Conservation (phyloP, 176 grass and related monocot species). For the Rhynchospora tenuis region DNA sequence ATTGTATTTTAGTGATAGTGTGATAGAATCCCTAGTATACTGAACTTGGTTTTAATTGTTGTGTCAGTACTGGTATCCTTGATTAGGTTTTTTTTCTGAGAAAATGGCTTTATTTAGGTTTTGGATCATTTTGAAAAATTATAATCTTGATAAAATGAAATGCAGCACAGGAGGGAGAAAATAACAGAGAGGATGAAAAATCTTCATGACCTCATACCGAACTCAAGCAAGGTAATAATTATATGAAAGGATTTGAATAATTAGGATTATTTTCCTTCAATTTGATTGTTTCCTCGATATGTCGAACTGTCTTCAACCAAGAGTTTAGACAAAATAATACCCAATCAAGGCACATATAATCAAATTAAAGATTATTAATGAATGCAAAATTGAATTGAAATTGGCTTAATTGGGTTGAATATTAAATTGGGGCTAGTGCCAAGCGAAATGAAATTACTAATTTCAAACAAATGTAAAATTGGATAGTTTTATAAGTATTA, state of each 20-base stretch:
- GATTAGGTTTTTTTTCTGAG: not conserved
- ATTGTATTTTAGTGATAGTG: not conserved
- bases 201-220: conserved; percentile 71
- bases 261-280: not conserved
- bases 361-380: not conserved
- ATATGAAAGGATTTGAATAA: not conserved
- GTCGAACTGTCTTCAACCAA: not conserved
- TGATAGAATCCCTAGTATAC: not conserved
- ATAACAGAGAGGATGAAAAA: conserved; percentile 76
- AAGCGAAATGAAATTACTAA: not conserved
- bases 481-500: not conserved
- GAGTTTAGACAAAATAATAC: not conserved
- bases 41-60: not conserved
- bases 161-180: conserved; percentile 76
- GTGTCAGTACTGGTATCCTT: not conserved
- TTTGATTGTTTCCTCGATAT: not conserved
- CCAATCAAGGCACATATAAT: not conserved
- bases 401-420: not conserved
- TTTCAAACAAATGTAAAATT: not conserved
- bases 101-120: not conserved
- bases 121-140: conserved; percentile 1
- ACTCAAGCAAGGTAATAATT: conserved; percentile 58
- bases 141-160: conserved; percentile 15
- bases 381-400: not conserved
- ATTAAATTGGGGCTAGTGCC: not conserved